Evolutionary conservation across 1,284 basidiomycete species (phyloP).

Genomic region (Sporisorium sorghi): DNA sequence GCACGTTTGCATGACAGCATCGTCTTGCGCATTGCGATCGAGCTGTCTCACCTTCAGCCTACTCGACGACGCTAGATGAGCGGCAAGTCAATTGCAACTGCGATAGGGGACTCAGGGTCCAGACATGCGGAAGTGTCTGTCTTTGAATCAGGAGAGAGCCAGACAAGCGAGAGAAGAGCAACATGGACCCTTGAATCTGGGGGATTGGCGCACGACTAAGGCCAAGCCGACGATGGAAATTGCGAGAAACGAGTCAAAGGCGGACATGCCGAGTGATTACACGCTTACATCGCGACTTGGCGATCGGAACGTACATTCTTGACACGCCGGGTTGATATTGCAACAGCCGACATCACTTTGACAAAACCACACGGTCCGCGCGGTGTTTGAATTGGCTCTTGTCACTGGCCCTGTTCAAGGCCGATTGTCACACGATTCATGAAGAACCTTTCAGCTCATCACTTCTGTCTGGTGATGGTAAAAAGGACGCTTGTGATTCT

Average conservation of each 20-base stretch:
- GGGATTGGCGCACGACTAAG: background rate
- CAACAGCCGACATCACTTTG: background rate
- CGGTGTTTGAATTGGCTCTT: background rate
- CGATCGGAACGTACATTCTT: conserved; percentile 6
- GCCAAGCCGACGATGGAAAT: background rate
- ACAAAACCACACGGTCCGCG: background rate
- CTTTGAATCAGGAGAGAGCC: background rate
- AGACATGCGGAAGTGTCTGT: background rate
- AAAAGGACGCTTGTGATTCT: background rate
- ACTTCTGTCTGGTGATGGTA: background rate
- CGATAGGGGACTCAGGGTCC: conserved; percentile 1
- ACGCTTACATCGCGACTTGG: too few species aligned
- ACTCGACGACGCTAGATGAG: too few species aligned
- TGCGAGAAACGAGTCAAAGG: background rate
- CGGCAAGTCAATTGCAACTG: background rate
- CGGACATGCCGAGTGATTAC: background rate
- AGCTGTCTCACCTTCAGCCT: background rate
- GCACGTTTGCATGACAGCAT: background rate
- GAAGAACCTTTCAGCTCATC: background rate
- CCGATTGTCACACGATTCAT: too few species aligned
- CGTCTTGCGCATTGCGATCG: background rate
- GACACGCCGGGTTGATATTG: too few species aligned
- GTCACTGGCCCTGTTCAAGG: too few species aligned
- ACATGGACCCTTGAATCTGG: conserved; percentile 3
- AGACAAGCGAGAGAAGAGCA: background rate